Conservation (phyloP, 257 asterid genomes). For the Penstemon newberryi region DNA sequence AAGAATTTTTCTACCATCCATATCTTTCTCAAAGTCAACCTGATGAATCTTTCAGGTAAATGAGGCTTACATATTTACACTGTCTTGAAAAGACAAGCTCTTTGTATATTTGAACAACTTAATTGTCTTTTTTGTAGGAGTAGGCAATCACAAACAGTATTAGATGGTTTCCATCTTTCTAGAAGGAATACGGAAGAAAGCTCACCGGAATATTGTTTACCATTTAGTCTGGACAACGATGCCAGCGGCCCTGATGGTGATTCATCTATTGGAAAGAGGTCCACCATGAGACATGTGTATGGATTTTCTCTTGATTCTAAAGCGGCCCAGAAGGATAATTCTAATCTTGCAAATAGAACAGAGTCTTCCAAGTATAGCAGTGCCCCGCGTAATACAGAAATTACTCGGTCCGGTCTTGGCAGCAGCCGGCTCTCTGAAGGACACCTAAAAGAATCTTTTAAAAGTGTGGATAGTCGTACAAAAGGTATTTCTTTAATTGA, state of each 20-base stretch:
- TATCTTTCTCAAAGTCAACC: slow-evolving; percentile 64
- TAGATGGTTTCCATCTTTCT: slow-evolving; percentile 51
- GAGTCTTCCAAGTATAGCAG: slow-evolving; percentile 36
- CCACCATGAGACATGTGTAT: slow-evolving; percentile 47
- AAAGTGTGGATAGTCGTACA: slow-evolving; percentile 35
- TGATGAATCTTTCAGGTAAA: slow-evolving; percentile 55
- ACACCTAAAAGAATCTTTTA: slow-evolving; percentile 54
- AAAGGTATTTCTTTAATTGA: slow-evolving; percentile 50
- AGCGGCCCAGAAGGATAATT: slow-evolving; percentile 44
- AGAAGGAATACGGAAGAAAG: slow-evolving; percentile 44
- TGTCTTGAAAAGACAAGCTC: slow-evolving; percentile 20
- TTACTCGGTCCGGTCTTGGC: slow-evolving; percentile 39
- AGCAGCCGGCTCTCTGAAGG: slow-evolving; percentile 46
- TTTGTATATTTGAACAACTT: slow-evolving; percentile 12
- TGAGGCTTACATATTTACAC: slow-evolving; percentile 27
- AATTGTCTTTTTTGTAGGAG: slow-evolving; percentile 40
- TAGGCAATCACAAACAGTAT: slow-evolving; percentile 46
- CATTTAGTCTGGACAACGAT: slow-evolving; percentile 70
- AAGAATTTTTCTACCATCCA: slow-evolving; percentile 89
- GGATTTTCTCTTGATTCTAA: slow-evolving; percentile 68
- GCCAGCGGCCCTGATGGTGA: slow-evolving; percentile 48
- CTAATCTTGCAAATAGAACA: slow-evolving; percentile 35
- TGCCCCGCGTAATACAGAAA: slow-evolving; percentile 36
- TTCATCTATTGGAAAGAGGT: slow-evolving; percentile 50
- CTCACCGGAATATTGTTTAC: slow-evolving; percentile 69